phyloP scores from a whole-genome alignment of 2,329 filamentous ascomycete genomes.

The Penicillium hordei region DNA sequence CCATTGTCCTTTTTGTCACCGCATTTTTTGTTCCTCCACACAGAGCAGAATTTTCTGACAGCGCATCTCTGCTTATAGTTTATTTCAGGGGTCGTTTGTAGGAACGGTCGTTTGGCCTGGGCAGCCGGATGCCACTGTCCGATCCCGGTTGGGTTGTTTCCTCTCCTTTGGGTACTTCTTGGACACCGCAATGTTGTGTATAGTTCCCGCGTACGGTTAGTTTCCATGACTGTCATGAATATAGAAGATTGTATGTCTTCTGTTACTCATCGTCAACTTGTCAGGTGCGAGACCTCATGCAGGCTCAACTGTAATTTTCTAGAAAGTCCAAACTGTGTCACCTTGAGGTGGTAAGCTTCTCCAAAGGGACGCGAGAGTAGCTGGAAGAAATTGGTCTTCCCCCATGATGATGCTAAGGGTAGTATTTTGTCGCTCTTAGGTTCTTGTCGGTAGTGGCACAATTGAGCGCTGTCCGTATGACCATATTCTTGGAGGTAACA shows the following conservation, averaged over 20 bases:
- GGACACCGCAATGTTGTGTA: conserved; percentile 7
- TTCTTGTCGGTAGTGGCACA: conserved; percentile 7
- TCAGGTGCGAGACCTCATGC: conserved; percentile 8
- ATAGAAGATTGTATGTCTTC: conserved; percentile 22
- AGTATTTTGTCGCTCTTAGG: conserved; percentile 3
- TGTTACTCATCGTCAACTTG: conserved; percentile 14
- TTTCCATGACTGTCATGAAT: not conserved
- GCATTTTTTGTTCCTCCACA: not conserved
- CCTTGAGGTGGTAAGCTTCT: conserved; percentile 1
- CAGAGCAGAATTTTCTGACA: conserved; percentile 4
- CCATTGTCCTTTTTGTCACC: conserved; percentile 2
- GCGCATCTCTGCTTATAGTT: conserved; percentile 1
- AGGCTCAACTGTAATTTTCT: conserved; percentile 23
- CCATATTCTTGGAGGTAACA: conserved; percentile 10
- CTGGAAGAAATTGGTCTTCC: not conserved
- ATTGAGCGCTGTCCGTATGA: conserved; percentile 17
- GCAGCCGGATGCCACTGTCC: conserved; percentile 17
- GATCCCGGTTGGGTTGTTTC: conserved; percentile 10
- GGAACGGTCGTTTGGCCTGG: conserved; percentile 18
- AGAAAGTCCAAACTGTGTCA: conserved; percentile 17
- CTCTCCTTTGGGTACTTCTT: conserved; percentile 3
- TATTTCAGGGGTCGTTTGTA: conserved; percentile 19
- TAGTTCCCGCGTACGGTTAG: conserved; percentile 9
- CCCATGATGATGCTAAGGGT: conserved; percentile 4
- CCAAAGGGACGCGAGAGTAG: not conserved